These are phyloP conservation scores for Aspergillus floridensis DNA, from an alignment of 2,329 filamentous ascomycete genomes.

Conservation along the genomic window DNA sequence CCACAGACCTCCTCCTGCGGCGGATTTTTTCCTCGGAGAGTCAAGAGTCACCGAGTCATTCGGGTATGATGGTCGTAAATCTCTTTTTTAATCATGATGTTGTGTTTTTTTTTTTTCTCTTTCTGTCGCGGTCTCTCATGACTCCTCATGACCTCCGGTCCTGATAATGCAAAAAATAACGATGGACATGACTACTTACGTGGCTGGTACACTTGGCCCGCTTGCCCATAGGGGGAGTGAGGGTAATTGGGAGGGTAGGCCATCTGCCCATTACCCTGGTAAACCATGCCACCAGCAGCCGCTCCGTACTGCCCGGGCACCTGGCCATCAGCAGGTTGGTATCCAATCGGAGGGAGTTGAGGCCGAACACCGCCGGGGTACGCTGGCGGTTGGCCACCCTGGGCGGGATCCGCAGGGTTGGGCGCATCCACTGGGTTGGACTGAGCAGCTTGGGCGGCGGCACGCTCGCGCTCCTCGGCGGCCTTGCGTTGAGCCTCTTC, in stretches of 20 bases:
- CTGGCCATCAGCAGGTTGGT: conserved; percentile 58
- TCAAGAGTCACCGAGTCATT: not conserved
- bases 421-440: conserved; percentile 47
- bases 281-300: conserved; percentile 51
- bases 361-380: conserved; percentile 55
- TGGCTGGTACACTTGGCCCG: conserved; percentile 51
- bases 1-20: conserved; percentile 17
- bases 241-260: conserved; percentile 48
- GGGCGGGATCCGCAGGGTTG: conserved; percentile 48
- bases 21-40: conserved; percentile 7
- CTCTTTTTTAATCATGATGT: conserved; percentile 3
- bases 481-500: conserved; percentile 87
- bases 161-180: conserved; percentile 22
- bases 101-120: conserved; percentile 10
- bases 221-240: conserved; percentile 51
- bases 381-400: conserved; percentile 41
- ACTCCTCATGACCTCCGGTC: conserved; percentile 18
- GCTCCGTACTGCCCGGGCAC: conserved; percentile 63
- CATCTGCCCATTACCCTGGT: conserved; percentile 50
- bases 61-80: conserved; percentile 12
- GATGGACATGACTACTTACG: conserved; percentile 43
- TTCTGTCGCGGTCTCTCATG: conserved; percentile 14
- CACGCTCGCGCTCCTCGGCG: conserved; percentile 76
- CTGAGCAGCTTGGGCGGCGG: conserved; percentile 55
- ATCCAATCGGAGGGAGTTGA: conserved; percentile 74